These are phyloP conservation scores for Trametes gibbosa DNA, from an alignment of 768 basidiomycete genomes.

Conservation along the genomic window DNA sequence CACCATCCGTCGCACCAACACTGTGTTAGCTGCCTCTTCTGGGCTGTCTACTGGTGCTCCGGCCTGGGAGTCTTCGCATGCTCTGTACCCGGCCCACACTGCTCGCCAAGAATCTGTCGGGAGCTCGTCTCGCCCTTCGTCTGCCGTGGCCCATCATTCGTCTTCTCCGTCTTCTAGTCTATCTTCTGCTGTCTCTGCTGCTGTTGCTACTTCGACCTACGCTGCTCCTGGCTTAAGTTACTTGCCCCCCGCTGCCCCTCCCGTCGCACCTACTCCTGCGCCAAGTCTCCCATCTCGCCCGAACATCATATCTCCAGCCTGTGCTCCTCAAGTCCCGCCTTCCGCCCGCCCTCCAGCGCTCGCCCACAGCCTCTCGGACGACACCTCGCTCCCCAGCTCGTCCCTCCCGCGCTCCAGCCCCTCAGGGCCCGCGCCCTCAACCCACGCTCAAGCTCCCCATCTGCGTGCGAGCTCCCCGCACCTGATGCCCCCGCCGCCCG, in stretches of 20 bases:
- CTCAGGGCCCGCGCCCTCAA: not conserved
- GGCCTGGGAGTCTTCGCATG: not conserved
- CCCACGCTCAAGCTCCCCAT: not conserved
- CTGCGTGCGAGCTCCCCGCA: constrained; percentile 5
- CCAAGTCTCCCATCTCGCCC: too few relatives aligned
- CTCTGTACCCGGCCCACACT: not conserved
- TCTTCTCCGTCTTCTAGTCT: constrained; percentile 1
- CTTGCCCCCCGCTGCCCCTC: not conserved
- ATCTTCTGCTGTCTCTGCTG: too few relatives aligned
- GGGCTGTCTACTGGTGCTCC: not conserved
- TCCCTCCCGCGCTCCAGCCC: constrained; percentile 7
- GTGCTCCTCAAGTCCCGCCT: too few relatives aligned
- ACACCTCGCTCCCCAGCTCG: constrained; percentile 6
- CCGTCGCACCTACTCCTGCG: not conserved
- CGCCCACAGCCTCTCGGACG: not conserved
- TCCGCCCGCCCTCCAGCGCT: not conserved
- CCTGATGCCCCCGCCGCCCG: constrained; percentile 12
- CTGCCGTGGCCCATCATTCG: constrained; percentile 8
- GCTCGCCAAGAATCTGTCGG: not conserved
- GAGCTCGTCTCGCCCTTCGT: constrained; percentile 5
- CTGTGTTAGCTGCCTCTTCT: not conserved
- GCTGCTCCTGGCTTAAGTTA: not conserved
- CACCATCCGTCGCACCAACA: not conserved
- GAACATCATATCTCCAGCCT: too few relatives aligned
- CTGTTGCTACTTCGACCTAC: too few relatives aligned